phyloP scores from a whole-genome alignment of 345 rosid species.

The Melastoma malabathricum region DNA sequence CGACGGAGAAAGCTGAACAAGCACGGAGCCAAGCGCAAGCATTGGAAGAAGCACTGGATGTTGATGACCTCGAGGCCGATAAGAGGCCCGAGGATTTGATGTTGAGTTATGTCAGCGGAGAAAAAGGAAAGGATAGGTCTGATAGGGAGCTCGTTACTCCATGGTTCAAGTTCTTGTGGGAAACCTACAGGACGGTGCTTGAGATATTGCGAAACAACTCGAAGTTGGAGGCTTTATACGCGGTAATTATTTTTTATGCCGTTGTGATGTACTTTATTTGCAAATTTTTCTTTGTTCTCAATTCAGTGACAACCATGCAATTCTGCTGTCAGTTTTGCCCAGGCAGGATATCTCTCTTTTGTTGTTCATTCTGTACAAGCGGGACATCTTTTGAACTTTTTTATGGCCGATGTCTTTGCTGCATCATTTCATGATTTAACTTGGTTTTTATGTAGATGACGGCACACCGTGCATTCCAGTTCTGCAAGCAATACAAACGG shows the following conservation, averaged over 20 bases:
- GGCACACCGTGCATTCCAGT: conserved; percentile 92
- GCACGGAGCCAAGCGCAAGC: conserved; percentile 92
- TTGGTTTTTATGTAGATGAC: conserved; percentile 60
- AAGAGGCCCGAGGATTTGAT: conserved; percentile 91
- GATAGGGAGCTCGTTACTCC: conserved; percentile 97
- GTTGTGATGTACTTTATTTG: background rate
- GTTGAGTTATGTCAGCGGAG: conserved; percentile 98
- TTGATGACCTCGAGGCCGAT: conserved; percentile 98
- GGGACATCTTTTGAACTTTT: too few species aligned
- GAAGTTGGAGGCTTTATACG: conserved; percentile 91
- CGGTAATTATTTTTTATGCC: conserved; percentile 38
- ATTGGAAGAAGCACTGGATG: conserved; percentile 95
- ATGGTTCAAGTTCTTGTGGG: conserved; percentile 99
- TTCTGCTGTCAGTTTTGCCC: too few species aligned
- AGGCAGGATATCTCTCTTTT: too few species aligned
- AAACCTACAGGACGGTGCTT: conserved; percentile 96
- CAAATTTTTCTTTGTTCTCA: too few species aligned
- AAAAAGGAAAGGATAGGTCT: conserved; percentile 97
- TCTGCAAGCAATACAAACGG: conserved; percentile 90
- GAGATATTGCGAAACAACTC: conserved; percentile 93
- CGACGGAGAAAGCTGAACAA: conserved; percentile 95
- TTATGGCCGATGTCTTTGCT: too few species aligned
- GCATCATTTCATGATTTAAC: too few species aligned
- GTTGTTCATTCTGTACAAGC: too few species aligned
- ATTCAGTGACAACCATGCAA: too few species aligned